Evolutionary conservation across 352 stramenopile genomes (phyloP).

Genomic region (Phytophthora europaea): DNA sequence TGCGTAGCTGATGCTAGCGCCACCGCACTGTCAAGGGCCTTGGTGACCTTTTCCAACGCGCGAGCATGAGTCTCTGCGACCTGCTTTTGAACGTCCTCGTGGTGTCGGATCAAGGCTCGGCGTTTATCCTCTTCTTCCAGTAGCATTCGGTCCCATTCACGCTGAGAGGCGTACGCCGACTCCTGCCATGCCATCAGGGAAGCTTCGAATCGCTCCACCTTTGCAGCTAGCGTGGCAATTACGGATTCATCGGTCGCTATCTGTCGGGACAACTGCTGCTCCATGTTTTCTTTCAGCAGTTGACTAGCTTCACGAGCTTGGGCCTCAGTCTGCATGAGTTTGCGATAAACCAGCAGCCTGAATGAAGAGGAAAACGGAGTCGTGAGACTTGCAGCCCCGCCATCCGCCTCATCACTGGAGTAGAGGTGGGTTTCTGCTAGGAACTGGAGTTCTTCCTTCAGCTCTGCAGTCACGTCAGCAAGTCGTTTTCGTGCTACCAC

Average conservation of each 20-base stretch:
- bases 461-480: slow-evolving; percentile 10
- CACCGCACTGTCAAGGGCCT: slow-evolving; percentile 21
- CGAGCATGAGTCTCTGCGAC: slow-evolving; percentile 14
- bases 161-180: slow-evolving; percentile 24
- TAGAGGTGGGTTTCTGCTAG: slow-evolving; percentile 35
- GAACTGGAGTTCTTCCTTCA: slow-evolving; percentile 23
- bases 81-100: slow-evolving; percentile 25
- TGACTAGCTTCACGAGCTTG: slow-evolving; percentile 17
- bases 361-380: slow-evolving; percentile 33
- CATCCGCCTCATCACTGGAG: slow-evolving; percentile 16
- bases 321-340: slow-evolving; percentile 15
- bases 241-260: slow-evolving; percentile 2
- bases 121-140: slow-evolving; percentile 36
- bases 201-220: slow-evolving; percentile 36
- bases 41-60: slow-evolving; percentile 21
- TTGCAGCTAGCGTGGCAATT: slow-evolving; percentile 23
- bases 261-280: slow-evolving; percentile 27
- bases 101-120: slow-evolving; percentile 26
- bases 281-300: slow-evolving; percentile 25
- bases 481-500: slow-evolving; percentile 36
- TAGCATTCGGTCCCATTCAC: slow-evolving; percentile 33
- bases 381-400: slow-evolving; percentile 4
- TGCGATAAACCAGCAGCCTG: slow-evolving; percentile 29
- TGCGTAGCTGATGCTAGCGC: slow-evolving; percentile 26
- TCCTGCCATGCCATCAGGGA: slow-evolving; percentile 39